Conservation (phyloP, 2,329 filamentous ascomycete species). For the Colletotrichum spaethianum region DNA sequence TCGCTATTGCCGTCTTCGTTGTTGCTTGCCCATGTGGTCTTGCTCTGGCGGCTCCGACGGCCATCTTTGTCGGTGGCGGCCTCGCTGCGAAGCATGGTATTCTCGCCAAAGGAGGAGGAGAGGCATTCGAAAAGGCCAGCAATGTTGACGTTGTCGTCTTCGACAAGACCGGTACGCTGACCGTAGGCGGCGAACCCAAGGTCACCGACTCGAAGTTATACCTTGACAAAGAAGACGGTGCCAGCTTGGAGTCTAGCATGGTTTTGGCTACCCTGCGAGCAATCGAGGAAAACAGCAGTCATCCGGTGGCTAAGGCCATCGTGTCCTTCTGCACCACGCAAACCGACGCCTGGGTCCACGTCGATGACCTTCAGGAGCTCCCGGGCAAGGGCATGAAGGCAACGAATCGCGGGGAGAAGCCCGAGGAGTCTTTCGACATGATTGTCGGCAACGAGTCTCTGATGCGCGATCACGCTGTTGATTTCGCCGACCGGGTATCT, state of each 20-base stretch:
- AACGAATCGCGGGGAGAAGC: conserved; percentile 52
- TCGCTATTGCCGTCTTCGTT: conserved; percentile 89
- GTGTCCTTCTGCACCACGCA: conserved; percentile 70
- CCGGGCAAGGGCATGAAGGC: conserved; percentile 81
- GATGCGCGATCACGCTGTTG: conserved; percentile 66
- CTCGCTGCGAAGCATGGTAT: conserved; percentile 86
- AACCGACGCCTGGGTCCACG: conserved; percentile 49
- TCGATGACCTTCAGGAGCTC: conserved; percentile 72
- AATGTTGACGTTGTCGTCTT: conserved; percentile 85
- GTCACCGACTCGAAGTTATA: conserved; percentile 71
- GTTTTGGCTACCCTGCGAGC: conserved; percentile 70
- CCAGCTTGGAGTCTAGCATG: conserved; percentile 32
- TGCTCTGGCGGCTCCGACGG: conserved; percentile 87
- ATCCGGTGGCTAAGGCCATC: conserved; percentile 81
- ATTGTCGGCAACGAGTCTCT: conserved; percentile 81
- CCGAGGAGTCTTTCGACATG: conserved; percentile 61
- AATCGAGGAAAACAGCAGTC: conserved; percentile 80
- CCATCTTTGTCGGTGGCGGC: conserved; percentile 86
- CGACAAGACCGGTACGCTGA: conserved; percentile 90
- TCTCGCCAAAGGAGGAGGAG: conserved; percentile 85
- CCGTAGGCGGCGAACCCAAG: conserved; percentile 78
- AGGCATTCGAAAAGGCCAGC: conserved; percentile 89
- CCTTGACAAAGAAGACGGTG: conserved; percentile 48
- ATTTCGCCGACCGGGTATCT: conserved; percentile 53
- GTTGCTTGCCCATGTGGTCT: conserved; percentile 89